phyloP scores from a whole-genome alignment of 2,329 filamentous ascomycete species.

The Fusarium neocosmosporiellum region DNA sequence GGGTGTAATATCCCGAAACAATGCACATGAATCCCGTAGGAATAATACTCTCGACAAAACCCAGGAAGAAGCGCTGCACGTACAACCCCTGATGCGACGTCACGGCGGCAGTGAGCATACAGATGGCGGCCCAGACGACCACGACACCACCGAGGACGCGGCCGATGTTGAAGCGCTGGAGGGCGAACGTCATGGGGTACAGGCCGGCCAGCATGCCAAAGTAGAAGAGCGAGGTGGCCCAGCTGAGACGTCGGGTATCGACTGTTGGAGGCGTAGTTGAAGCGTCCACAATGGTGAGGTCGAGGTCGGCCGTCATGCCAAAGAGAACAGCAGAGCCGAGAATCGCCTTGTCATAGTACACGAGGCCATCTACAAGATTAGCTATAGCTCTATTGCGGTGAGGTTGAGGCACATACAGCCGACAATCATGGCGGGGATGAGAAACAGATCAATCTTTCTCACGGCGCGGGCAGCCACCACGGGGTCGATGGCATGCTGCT shows the following conservation, averaged over 20 bases:
- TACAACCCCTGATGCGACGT: slow-evolving; percentile 72
- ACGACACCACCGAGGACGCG: slow-evolving; percentile 72
- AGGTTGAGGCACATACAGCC: slow-evolving; percentile 49
- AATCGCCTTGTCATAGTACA: slow-evolving; percentile 71
- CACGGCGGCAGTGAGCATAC: slow-evolving; percentile 76
- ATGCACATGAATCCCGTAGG: slow-evolving; percentile 76
- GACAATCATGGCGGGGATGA: slow-evolving; percentile 75
- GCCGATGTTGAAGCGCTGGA: slow-evolving; percentile 76
- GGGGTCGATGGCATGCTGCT: slow-evolving; percentile 64
- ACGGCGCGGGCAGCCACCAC: slow-evolving; percentile 66
- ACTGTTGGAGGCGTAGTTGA: slow-evolving; percentile 62
- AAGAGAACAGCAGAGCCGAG: slow-evolving; percentile 79
- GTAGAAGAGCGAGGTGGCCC: slow-evolving; percentile 84
- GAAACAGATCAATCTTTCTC: slow-evolving; percentile 73
- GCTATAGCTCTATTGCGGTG: not conserved
- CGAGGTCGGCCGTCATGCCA: slow-evolving; percentile 78
- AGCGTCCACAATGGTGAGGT: slow-evolving; percentile 63
- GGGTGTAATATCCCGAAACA: slow-evolving; percentile 71
- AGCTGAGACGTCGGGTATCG: slow-evolving; percentile 76
- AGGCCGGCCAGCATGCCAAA: slow-evolving; percentile 81
- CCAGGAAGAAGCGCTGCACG: slow-evolving; percentile 73
- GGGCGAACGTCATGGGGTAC: slow-evolving; percentile 77
- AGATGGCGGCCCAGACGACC: slow-evolving; percentile 73
- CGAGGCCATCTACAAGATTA: slow-evolving; percentile 53
- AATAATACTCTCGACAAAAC: slow-evolving; percentile 72